These are phyloP conservation scores for Hypoxylon rickii DNA, from an alignment of 495 filamentous ascomycete genomes.

Conservation along the genomic window DNA sequence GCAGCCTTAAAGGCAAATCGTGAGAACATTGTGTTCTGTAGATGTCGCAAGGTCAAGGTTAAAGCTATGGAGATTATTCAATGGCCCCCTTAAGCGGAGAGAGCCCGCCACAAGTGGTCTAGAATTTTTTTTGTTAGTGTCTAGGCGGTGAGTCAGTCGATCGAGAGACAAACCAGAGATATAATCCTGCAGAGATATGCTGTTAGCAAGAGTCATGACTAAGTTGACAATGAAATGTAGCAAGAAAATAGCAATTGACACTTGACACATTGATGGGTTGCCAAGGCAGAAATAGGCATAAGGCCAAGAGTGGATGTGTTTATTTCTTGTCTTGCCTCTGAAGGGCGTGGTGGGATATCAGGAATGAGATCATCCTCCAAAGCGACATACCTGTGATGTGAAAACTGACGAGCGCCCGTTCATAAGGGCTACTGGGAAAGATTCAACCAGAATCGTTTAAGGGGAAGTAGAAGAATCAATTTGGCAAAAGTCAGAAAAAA, in stretches of 20 bases:
- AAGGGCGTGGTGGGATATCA: conserved; percentile 8
- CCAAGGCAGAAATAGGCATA: conserved; percentile 6
- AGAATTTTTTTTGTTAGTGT: conserved; percentile 37
- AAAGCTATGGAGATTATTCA: conserved; percentile 37
- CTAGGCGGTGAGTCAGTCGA: conserved; percentile 51
- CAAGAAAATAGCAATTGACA: conserved; percentile 3
- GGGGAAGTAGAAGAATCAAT: not conserved
- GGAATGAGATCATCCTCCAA: conserved; percentile 24
- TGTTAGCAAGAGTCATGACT: conserved; percentile 40
- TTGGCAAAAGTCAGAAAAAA: conserved; percentile 2
- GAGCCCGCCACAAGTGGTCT: conserved; percentile 99
- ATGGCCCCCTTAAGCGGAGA: conserved; percentile 47
- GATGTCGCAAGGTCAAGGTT: conserved; percentile 25
- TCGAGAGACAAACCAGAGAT: conserved; percentile 74
- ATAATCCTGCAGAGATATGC: conserved; percentile 70
- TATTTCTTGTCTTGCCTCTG: not conserved
- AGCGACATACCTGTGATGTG: conserved; percentile 86
- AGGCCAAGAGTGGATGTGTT: conserved; percentile 7
- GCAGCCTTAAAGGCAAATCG: conserved; percentile 63
- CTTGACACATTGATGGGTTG: not conserved
- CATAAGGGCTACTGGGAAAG: conserved; percentile 73
- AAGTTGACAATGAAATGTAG: conserved; percentile 21
- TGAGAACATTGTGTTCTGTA: conserved; percentile 66
- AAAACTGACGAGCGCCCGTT: conserved; percentile 90
- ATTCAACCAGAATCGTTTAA: conserved; percentile 31